Base-by-base conservation (phyloP, 768 basidiomycete species). In the Suillus variegatus region DNA sequence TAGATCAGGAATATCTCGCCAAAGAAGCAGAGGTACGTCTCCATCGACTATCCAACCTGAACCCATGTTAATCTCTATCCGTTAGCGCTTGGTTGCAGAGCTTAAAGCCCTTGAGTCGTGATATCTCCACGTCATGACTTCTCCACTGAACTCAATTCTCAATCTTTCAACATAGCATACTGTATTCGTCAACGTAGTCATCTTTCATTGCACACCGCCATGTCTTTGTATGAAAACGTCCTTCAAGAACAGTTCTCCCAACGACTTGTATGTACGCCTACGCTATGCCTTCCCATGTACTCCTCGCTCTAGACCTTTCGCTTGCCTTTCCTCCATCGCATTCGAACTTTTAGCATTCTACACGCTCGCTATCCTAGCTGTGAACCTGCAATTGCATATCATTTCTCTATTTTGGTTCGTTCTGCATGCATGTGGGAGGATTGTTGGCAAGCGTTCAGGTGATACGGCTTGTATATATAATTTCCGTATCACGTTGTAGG, bases 61-160 rank as follows among this genome's bases (percentile, higher is more conserved):
- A 35, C 64, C 35, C 63, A 55, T 66, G 47, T 60, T 18, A 64
- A 62, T 36, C 6, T 43, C 25, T 46, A 57, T 63, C 12, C 57
- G 65, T 36, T 67, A 90, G 88, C 86, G 87, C 63, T 84, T 90
- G 68, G 86, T 90, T n/a, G 81, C 76, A 64, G 88, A 90, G 69
- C 82, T 89, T 6, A 86, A 85, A 71, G 78, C 81, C 36, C 76
- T 87, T 46, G 82, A 83, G 69, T 74, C 77, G 13, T 78, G 61
- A 76, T 65, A 64, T 67, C 56, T 62, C 46, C 51, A 43, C 57
- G 28, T 16, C 51, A 25, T 44, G 58, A 44, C 9, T 40, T 60
- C 61, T 58, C 41, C 25, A 62, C 36, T 32, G 32, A 6, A 32
- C 32, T 64, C 56, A 51, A 52, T 36, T 46, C 60, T 62, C 54